Percentiles rank a stretch among this genome's conserved stretches.
Evolutionary conservation across 2,329 filamentous ascomycete genomes (phyloP).

Genomic region (Magnaporthiopsis incrustans): DNA sequence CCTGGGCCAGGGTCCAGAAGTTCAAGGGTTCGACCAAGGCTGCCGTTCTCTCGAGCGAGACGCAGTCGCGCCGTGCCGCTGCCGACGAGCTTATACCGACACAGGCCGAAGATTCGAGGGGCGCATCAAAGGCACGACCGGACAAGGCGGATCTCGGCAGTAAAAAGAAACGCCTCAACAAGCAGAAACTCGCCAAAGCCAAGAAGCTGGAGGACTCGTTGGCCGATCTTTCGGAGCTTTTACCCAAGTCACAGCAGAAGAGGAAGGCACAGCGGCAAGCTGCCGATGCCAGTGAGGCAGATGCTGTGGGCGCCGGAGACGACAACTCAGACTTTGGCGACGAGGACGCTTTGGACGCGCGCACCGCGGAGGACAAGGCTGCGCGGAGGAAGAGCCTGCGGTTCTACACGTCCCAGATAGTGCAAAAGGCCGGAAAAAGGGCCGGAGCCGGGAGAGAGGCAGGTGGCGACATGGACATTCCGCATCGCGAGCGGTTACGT

Average conservation of each 20-base stretch:
- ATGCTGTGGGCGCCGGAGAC: constrained; percentile 31
- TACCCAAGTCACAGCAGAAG: constrained; percentile 39
- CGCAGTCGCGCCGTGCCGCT: neutral
- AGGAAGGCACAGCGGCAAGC: constrained; percentile 32
- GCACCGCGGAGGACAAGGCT: constrained; percentile 78
- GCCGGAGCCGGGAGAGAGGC: constrained; percentile 63
- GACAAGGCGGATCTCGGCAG: neutral
- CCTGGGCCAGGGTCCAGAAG: constrained; percentile 69
- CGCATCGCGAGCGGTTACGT: constrained; percentile 78
- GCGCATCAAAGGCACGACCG: neutral
- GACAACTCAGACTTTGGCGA: constrained; percentile 90
- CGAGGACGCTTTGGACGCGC: constrained; percentile 68
- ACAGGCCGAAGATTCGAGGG: constrained; percentile 18
- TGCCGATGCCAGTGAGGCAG: constrained; percentile 13
- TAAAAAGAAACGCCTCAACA: constrained; percentile 19
- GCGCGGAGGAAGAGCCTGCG: constrained; percentile 84
- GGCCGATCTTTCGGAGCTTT: constrained; percentile 60
- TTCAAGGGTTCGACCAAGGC: constrained; percentile 34
- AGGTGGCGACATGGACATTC: constrained; percentile 75
- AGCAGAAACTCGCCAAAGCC: constrained; percentile 30
- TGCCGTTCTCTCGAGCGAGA: constrained; percentile 14
- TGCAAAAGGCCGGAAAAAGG: constrained; percentile 86
- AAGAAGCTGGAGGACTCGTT: constrained; percentile 62
- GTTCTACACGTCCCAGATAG: constrained; percentile 97
- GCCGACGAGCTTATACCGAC: constrained; percentile 4